Evolutionary conservation across 1,284 basidiomycete species (phyloP), one percentile per base, ranked within the genome.

Genomic region (Ustilago bromivora): DNA sequence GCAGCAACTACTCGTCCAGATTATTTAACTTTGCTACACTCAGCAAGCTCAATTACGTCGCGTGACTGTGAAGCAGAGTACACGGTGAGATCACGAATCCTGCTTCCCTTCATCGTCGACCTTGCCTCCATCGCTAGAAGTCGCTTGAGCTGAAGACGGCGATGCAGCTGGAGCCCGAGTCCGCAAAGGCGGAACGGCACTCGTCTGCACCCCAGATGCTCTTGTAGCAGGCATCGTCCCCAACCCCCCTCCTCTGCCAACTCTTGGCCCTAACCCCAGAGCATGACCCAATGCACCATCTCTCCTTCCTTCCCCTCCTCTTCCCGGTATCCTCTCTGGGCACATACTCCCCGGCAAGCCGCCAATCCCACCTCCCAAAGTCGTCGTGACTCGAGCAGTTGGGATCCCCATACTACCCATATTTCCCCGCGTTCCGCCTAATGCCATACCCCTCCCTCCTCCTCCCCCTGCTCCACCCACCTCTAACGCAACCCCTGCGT

Each of bases 321-420:
- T 23, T 40, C 54, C 61, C 2, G 41, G 54, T 9, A 36, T n/a
- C 7, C n/a, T 51, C 15, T 43, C 55, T 2, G 43, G 52, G 12
- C 36, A 47, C 40, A 34, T 10, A 15, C 40, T 57, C 4, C 34
- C 46, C 17, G 35, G 15, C 38, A 57, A 40, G 11, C 53, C 13
- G 56, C n/a, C 8, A 58, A n/a, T 28, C 31, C n/a, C 43, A 13
- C 7, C 17, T 54, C 17, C 35, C 31, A 19, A 7, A 4, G 6
- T 19, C n/a, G 55, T 32, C 8, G 64, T 66, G 12, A 66, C 28
- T 17, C 71, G 54, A 1, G 61, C 49, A 5, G 71, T 78, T 1
- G 76, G 76, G 9, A 71, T 59, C 6, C 76, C 76, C 65, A 78
- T 57, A 40, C 71, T 74, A 13, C 71, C 65, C 54, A 71, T 34